Evolutionary conservation across 2,329 filamentous ascomycete genomes (phyloP).

Genomic region (Pseudogymnoascus sp.): DNA sequence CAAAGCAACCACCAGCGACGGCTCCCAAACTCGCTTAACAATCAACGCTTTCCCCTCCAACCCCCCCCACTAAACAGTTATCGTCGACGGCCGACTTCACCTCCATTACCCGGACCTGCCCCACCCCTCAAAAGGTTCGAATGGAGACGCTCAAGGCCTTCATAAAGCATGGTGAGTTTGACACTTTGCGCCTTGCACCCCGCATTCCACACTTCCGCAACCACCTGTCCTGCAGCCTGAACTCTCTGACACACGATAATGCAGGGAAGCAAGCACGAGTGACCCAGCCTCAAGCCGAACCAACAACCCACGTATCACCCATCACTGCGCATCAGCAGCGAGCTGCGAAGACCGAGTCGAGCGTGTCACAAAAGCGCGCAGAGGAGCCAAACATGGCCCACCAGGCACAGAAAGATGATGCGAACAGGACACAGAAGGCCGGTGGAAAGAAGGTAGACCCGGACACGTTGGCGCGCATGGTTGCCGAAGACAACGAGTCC

Average conservation of each 20-base stretch:
- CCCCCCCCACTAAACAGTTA: background rate
- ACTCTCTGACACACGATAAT: background rate
- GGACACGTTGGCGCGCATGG: conserved; percentile 70
- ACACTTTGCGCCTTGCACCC: background rate
- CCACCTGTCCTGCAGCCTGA: background rate
- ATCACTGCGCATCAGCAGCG: conserved; percentile 57
- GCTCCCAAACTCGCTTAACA: background rate
- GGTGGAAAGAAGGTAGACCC: conserved; percentile 43
- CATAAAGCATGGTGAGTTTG: conserved; percentile 8
- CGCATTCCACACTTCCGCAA: background rate
- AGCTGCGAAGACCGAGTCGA: conserved; percentile 48
- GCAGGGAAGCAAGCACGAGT: conserved; percentile 79
- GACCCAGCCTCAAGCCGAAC: conserved; percentile 51
- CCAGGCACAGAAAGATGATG: conserved; percentile 40
- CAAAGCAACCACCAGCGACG: background rate
- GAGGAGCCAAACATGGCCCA: conserved; percentile 46
- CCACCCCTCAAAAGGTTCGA: background rate
- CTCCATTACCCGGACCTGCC: background rate
- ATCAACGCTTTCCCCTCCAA: background rate
- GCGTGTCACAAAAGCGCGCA: conserved; percentile 31
- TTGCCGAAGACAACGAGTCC: conserved; percentile 84
- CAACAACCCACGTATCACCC: conserved; percentile 34
- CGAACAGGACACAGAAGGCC: conserved; percentile 44
- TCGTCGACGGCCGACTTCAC: background rate
- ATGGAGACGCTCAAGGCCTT: conserved; percentile 9